These are phyloP conservation scores for Solanum neorickii DNA, from an alignment of 257 asterid species.

Conservation along the genomic window DNA sequence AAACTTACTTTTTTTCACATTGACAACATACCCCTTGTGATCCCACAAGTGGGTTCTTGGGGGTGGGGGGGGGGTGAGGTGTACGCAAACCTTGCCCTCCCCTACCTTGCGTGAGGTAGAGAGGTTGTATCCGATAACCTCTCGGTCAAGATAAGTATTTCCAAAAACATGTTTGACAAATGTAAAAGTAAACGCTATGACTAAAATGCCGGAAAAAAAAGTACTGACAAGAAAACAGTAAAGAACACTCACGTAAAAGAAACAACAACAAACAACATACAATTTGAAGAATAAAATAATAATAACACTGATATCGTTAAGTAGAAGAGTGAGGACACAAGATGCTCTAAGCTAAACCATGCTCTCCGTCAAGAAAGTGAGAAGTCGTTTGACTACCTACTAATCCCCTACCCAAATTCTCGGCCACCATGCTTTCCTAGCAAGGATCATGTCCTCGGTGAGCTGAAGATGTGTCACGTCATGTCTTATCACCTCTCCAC, in stretches of 20 bases:
- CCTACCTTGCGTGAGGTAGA: neutral
- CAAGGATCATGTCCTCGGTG: neutral
- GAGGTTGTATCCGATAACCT: neutral
- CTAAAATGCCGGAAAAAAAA: neutral
- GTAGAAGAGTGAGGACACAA: neutral
- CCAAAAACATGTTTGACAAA: neutral
- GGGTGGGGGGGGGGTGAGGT: neutral
- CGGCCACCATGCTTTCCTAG: neutral
- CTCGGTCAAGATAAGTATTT: neutral
- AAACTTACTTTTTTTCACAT: neutral
- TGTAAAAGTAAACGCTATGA: neutral
- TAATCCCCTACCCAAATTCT: neutral
- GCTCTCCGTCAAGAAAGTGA: neutral
- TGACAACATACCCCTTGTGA: neutral
- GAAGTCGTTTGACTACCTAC: neutral
- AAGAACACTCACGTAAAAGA: neutral
- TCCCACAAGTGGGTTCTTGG: neutral
- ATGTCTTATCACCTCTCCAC: neutral
- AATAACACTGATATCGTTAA: neutral
- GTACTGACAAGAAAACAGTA: neutral
- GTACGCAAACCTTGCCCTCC: neutral
- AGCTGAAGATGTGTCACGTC: neutral
- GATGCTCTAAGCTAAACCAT: neutral
- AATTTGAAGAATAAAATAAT: neutral
- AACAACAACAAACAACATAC: neutral